phyloP scores from a whole-genome alignment of 2,329 filamentous ascomycete genomes.

The Aspergillus flavus region DNA sequence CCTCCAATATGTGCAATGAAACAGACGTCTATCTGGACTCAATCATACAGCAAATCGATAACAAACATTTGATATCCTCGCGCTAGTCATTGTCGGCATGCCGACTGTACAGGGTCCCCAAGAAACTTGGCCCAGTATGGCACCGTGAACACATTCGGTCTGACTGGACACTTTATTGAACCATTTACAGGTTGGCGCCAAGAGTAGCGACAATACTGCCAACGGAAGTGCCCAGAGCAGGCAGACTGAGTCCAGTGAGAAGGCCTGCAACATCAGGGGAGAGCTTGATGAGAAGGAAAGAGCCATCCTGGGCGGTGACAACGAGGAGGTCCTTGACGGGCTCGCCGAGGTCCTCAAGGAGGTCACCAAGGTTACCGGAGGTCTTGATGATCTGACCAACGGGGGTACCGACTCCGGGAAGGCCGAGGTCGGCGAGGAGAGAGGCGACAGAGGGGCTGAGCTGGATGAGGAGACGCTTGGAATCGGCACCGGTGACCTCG shows the following conservation, averaged over 20 bases:
- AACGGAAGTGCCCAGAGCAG: conserved; percentile 29
- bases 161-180: not conserved
- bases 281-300: conserved; percentile 27
- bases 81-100: conserved; percentile 10
- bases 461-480: conserved; percentile 34
- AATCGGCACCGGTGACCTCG: conserved; percentile 32
- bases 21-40: conserved; percentile 8
- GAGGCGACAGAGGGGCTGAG: conserved; percentile 32
- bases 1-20: conserved; percentile 8
- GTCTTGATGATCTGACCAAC: conserved; percentile 30
- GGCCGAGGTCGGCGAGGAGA: conserved; percentile 32
- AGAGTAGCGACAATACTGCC: conserved; percentile 29
- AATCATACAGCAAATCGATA: conserved; percentile 6
- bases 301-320: conserved; percentile 22
- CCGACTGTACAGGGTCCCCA: not conserved
- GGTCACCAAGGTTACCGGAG: conserved; percentile 29
- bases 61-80: conserved; percentile 6
- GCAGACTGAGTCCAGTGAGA: conserved; percentile 28
- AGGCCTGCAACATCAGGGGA: conserved; percentile 24
- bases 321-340: conserved; percentile 23
- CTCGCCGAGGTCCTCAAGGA: conserved; percentile 27
- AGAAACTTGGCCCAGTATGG: not conserved
- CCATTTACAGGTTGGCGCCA: conserved; percentile 17
- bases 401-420: conserved; percentile 29
- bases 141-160: not conserved